A percentile compares a stretch with the other conserved stretches of the same genome.
These are phyloP conservation scores for Aspergillaceae sp. DNA, from an alignment of 2,329 filamentous ascomycete species.

Conservation along the genomic window DNA sequence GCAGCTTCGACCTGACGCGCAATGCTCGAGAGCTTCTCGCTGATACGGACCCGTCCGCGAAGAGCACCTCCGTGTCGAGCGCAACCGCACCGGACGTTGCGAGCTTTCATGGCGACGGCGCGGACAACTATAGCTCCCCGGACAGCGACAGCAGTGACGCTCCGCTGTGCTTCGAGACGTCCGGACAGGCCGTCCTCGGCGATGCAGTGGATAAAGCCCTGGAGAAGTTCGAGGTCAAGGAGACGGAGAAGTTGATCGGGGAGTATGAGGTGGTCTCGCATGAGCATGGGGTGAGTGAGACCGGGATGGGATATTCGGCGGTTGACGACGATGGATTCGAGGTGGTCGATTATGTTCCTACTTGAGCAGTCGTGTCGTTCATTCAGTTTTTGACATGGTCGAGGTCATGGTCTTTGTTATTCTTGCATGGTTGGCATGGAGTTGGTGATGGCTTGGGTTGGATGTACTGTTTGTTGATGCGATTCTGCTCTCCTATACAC, in stretches of 20 bases:
- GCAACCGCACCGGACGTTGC: too few relatives aligned
- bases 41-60: constrained; percentile 12
- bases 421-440: not conserved
- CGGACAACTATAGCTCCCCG: too few relatives aligned
- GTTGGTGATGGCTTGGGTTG: too few relatives aligned
- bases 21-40: constrained; percentile 28
- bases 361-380: constrained; percentile 8
- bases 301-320: constrained; percentile 17
- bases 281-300: constrained; percentile 22
- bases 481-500: too few relatives aligned
- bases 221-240: constrained; percentile 51
- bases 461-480: too few relatives aligned
- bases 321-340: constrained; percentile 32
- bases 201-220: constrained; percentile 50
- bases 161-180: constrained; percentile 32
- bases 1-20: constrained; percentile 19
- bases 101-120: too few relatives aligned
- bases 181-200: constrained; percentile 50
- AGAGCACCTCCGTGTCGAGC: not conserved
- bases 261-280: constrained; percentile 50
- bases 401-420: not conserved
- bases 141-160: too few relatives aligned
- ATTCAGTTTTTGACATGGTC: not conserved
- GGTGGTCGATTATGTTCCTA: constrained; percentile 28
- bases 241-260: constrained; percentile 53